These are phyloP conservation scores for Penstemon barbatus DNA, from an alignment of 257 asterid genomes.

Conservation along the genomic window DNA sequence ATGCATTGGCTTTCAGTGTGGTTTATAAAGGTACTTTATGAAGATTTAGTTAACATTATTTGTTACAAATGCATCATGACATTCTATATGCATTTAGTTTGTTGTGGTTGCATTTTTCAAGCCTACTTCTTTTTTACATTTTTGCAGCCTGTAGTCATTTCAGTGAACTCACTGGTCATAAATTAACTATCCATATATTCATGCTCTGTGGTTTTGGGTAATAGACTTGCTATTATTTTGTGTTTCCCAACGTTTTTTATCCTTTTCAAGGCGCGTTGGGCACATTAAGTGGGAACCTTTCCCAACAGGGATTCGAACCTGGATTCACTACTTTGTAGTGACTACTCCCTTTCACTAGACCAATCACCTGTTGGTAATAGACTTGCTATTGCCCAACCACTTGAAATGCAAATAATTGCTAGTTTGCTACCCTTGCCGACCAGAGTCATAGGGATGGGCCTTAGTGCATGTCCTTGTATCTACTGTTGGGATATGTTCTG, in stretches of 20 bases:
- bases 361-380: too few species aligned
- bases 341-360: too few species aligned
- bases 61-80: background rate
- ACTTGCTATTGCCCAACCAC: background rate
- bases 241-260: too few species aligned
- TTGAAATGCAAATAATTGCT: background rate
- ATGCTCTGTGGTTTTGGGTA: too few species aligned
- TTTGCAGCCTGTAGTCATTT: constrained; percentile 7
- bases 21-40: background rate
- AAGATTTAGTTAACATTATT: background rate
- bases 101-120: background rate
- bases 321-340: too few species aligned
- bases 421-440: background rate
- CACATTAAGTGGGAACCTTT: too few species aligned
- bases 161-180: background rate
- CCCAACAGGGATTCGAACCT: too few species aligned
- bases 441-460: background rate
- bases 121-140: background rate
- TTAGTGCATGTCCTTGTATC: background rate
- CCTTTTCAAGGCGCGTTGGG: too few species aligned
- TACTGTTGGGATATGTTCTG: background rate
- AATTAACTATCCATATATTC: background rate
- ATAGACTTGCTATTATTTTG: too few species aligned
- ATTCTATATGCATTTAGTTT: background rate
- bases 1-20: background rate